Evolutionary conservation across 192 early-diverging fungal genomes (phyloP), one percentile per base, ranked within the genome.

Genomic region (Rhizoclosmatium globosum): DNA sequence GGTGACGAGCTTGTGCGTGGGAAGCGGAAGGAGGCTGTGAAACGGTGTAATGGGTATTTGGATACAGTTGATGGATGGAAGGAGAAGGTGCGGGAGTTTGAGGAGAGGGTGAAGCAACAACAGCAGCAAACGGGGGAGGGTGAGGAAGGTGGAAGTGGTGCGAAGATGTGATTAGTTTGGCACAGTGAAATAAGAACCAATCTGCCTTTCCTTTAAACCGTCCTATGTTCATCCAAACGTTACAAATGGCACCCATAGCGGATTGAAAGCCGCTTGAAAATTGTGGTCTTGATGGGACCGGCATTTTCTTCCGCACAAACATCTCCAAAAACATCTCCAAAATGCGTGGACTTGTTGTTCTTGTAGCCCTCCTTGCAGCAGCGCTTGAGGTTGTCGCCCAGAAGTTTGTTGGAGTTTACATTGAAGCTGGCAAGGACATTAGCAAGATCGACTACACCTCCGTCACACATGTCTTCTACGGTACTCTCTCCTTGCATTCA

Each of bases 21-120:
- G 81, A 91, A 89, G 82, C 82, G 95, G 82, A 85, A 88, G 72
- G 90, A 93, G 81, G 91, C 89, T 3, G 94, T 97, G 48, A 84
- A 87, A 76, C 75, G 86, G 47, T 85, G 92, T 23, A 95, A 97
- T 84, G 88, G 84, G 64, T 85, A 90, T 83, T 84, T 95, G 82
- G 94, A 95, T 82, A 81, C 87, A 71, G 86, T 94, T 79, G 95
- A 97, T 87, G 85, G 81, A 46, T 82, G 90, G 70, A 92, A 88
- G 74, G 87, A 87, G n/a, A 78, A 77, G 19, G 89, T 92, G 48
- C 47, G 23, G 68, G 69, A 15, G 42, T 74, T 74, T 47, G 72
- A 74, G 23, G 46, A 31, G 31, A 31, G 31, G 31, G 31, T 31
- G 31, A 31, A 31, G 31, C 31, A 31, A 31, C 31, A 31, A 31